A percentile compares a stretch with the other conserved stretches of the same genome.
phyloP scores from a whole-genome alignment of 2,329 filamentous ascomycete species.

The Parasarocladium wereldwijsianum region DNA sequence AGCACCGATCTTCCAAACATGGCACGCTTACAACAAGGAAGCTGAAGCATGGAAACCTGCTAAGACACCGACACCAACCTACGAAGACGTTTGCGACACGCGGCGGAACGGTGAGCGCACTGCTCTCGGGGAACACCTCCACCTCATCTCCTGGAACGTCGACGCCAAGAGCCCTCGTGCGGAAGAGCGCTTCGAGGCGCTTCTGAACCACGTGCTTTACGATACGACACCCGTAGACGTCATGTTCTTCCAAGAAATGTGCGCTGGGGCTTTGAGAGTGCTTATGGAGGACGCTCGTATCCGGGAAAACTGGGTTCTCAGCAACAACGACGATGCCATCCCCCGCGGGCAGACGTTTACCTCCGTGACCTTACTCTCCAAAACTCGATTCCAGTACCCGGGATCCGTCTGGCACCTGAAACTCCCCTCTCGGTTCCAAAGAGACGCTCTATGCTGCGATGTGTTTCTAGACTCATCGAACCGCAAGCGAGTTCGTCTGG shows the following conservation, averaged over 20 bases:
- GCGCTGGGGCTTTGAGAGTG: conserved; percentile 8
- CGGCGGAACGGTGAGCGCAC: not conserved
- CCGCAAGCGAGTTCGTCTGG: conserved; percentile 12
- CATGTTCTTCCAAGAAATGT: conserved; percentile 22
- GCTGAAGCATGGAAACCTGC: not conserved
- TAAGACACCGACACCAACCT: not conserved
- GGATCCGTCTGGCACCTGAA: conserved; percentile 15
- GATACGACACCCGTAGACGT: conserved; percentile 11
- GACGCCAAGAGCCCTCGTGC: conserved; percentile 9
- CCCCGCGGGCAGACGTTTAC: conserved; percentile 12
- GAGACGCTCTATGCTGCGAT: conserved; percentile 22
- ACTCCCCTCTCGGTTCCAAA: conserved; percentile 15
- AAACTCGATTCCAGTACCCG: conserved; percentile 10
- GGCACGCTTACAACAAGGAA: not conserved
- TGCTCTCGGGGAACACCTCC: conserved; percentile 5
- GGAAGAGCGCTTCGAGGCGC: conserved; percentile 11
- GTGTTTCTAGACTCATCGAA: conserved; percentile 9
- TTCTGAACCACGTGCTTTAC: conserved; percentile 12
- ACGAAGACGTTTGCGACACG: not conserved
- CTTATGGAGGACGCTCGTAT: conserved; percentile 13
- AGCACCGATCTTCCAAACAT: conserved; percentile 3
- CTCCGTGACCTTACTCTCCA: conserved; percentile 15
- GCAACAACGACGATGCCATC: conserved; percentile 12
- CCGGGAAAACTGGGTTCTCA: conserved; percentile 15
- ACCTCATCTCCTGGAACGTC: conserved; percentile 19